Conservation (phyloP, 1,139 yeast species). For the Geotrichum cucujoidarum region DNA sequence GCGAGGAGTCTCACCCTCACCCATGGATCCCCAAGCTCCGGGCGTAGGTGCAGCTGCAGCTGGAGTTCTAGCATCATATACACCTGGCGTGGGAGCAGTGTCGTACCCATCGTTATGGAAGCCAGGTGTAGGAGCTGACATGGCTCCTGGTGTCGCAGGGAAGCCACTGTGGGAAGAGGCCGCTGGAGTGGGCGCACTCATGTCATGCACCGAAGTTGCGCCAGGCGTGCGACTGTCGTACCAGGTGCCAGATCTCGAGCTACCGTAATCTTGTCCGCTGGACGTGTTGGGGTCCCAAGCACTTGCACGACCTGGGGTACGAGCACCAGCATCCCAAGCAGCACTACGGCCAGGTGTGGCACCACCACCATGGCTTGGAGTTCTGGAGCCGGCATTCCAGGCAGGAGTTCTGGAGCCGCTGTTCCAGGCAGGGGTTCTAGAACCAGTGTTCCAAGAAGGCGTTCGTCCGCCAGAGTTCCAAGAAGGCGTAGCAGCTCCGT, state of each 20-base stretch:
- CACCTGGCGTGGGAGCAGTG: slow-evolving; percentile 44
- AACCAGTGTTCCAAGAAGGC: slow-evolving; percentile 44
- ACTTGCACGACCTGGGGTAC: slow-evolving; percentile 23
- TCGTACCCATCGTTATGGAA: slow-evolving; percentile 40
- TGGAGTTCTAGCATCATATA: slow-evolving; percentile 40
- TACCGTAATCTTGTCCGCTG: slow-evolving; percentile 26
- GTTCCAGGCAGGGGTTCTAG: slow-evolving; percentile 35
- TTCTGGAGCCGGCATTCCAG: slow-evolving; percentile 41
- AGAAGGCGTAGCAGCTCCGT: slow-evolving; percentile 43
- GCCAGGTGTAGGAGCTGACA: slow-evolving; percentile 40
- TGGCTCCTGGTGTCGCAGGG: slow-evolving; percentile 46
- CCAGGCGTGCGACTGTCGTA: slow-evolving; percentile 18
- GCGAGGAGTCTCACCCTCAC: slow-evolving; percentile 37
- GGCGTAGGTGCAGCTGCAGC: slow-evolving; percentile 41
- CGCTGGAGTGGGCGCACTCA: slow-evolving; percentile 44
- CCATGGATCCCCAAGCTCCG: slow-evolving; percentile 36
- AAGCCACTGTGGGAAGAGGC: slow-evolving; percentile 41
- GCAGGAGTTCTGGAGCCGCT: slow-evolving; percentile 29
- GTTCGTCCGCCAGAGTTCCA: slow-evolving; percentile 43
- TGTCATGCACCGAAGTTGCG: slow-evolving; percentile 36
- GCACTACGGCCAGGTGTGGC: slow-evolving; percentile 21
- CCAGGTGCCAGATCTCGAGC: slow-evolving; percentile 22
- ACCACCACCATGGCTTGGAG: slow-evolving; percentile 37
- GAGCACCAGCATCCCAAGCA: slow-evolving; percentile 19
- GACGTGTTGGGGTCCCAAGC: slow-evolving; percentile 34